A percentile compares a stretch with the other conserved stretches of the same genome.
phyloP scores from a whole-genome alignment of 805 yeast species.

The Sugiyamaella mastotermitis region DNA sequence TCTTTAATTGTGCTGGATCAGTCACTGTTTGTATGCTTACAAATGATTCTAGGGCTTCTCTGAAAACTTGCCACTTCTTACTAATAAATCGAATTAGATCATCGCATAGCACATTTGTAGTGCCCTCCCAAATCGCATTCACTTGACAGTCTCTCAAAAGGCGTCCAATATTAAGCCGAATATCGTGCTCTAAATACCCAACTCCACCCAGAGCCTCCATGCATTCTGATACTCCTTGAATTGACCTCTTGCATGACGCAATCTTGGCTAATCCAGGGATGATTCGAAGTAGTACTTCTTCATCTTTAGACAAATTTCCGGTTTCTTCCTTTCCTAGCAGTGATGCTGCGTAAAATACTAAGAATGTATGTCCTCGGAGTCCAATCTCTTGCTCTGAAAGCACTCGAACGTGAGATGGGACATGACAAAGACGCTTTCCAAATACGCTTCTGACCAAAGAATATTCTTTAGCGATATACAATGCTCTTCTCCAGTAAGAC shows the following conservation, averaged over 20 bases:
- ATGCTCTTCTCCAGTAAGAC: conserved; percentile 22
- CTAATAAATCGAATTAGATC: conserved; percentile 21
- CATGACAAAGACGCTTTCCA: conserved; percentile 18
- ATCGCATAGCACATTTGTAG: conserved; percentile 28
- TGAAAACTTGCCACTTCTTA: conserved; percentile 5
- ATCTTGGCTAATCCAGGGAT: conserved; percentile 27
- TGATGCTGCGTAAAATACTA: conserved; percentile 21
- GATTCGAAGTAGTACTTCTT: conserved; percentile 20
- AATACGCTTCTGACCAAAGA: conserved; percentile 25
- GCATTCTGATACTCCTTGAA: conserved; percentile 27
- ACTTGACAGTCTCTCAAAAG: conserved; percentile 28
- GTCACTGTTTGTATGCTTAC: neutral
- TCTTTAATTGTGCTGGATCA: neutral
- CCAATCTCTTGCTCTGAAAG: conserved; percentile 24
- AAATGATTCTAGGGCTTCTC: conserved; percentile 3
- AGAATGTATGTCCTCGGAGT: conserved; percentile 20
- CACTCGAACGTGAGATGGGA: conserved; percentile 25
- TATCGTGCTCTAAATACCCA: conserved; percentile 29
- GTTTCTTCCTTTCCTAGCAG: conserved; percentile 24
- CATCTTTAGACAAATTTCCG: conserved; percentile 7
- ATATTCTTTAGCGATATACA: conserved; percentile 22
- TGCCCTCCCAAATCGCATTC: conserved; percentile 30
- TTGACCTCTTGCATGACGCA: conserved; percentile 21
- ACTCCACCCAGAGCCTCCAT: conserved; percentile 31
- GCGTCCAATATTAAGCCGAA: conserved; percentile 25